A percentile compares a stretch with the other conserved stretches of the same genome.
These are phyloP conservation scores for Acanthochlamys bracteata DNA, from an alignment of 106 monocot genomes.

Conservation along the genomic window DNA sequence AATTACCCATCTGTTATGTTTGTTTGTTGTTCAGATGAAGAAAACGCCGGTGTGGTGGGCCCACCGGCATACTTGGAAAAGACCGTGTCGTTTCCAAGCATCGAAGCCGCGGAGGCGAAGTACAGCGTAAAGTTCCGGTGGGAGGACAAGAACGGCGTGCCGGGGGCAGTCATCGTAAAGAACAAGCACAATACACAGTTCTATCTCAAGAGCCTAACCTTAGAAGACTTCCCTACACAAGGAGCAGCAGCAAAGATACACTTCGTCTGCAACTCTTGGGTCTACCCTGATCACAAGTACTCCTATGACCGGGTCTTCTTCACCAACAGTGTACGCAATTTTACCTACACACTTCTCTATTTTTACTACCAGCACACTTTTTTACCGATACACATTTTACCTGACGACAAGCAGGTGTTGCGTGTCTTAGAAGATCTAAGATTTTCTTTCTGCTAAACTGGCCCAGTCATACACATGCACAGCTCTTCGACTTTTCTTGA, in stretches of 20 bases:
- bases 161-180: conserved; percentile 57
- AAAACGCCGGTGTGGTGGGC: conserved; percentile 32
- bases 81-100: conserved; percentile 12
- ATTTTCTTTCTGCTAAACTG: too few relatives aligned
- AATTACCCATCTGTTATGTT: neutral
- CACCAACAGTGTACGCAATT: conserved; percentile 37
- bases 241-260: conserved; percentile 12
- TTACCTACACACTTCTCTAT: too few relatives aligned
- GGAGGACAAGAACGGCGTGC: conserved; percentile 28
- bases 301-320: conserved; percentile 63
- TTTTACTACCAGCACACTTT: too few relatives aligned
- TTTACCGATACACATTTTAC: too few relatives aligned
- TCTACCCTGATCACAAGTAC: conserved; percentile 46
- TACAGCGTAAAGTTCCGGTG: conserved; percentile 33
- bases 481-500: too few relatives aligned
- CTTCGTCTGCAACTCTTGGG: conserved; percentile 80
- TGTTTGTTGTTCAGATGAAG: conserved; percentile 7
- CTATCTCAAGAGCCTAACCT: conserved; percentile 53
- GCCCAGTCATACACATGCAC: too few relatives aligned
- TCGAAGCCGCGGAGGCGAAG: conserved; percentile 25
- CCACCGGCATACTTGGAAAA: conserved; percentile 25
- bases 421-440: too few relatives aligned
- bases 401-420: too few relatives aligned
- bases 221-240: conserved; percentile 25
- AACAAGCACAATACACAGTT: conserved; percentile 52